Conservation (phyloP, 2,329 filamentous ascomycete species). For the Harringtonia aguacate region DNA sequence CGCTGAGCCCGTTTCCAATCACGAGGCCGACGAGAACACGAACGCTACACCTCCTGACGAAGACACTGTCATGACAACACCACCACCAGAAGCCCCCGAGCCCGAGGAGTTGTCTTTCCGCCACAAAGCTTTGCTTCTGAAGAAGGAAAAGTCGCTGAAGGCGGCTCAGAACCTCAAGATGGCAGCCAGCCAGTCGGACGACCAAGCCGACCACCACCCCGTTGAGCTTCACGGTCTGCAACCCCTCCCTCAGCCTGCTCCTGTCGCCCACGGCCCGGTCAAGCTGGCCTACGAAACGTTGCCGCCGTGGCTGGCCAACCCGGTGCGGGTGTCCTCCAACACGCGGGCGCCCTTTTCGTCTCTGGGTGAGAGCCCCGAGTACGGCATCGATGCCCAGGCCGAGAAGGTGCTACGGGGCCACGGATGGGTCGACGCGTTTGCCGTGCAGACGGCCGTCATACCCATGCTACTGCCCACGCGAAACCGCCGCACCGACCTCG, state of each 20-base stretch:
- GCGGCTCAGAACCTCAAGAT: conserved; percentile 25
- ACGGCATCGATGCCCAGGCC: conserved; percentile 52
- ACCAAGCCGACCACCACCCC: not conserved
- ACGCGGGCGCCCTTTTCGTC: conserved; percentile 46
- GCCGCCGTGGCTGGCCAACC: conserved; percentile 69
- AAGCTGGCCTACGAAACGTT: conserved; percentile 66
- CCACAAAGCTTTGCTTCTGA: conserved; percentile 42
- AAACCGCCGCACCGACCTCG: conserved; percentile 59
- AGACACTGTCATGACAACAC: not conserved
- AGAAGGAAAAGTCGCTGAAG: conserved; percentile 43
- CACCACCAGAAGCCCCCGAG: not conserved
- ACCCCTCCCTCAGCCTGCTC: conserved; percentile 70
- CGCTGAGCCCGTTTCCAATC: not conserved
- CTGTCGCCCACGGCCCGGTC: conserved; percentile 42
- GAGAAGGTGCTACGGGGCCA: conserved; percentile 53
- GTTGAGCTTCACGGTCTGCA: conserved; percentile 61
- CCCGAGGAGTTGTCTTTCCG: conserved; percentile 18
- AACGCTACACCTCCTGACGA: not conserved
- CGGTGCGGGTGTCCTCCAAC: conserved; percentile 55
- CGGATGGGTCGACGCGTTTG: conserved; percentile 61
- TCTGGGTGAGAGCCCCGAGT: conserved; percentile 19
- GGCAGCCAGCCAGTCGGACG: conserved; percentile 7
- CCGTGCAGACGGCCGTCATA: conserved; percentile 69
- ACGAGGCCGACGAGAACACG: not conserved
- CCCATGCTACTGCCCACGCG: conserved; percentile 64